Evolutionary conservation across 140 eudicot genomes (phyloP).

Genomic region (Bidens hawaiensis): DNA sequence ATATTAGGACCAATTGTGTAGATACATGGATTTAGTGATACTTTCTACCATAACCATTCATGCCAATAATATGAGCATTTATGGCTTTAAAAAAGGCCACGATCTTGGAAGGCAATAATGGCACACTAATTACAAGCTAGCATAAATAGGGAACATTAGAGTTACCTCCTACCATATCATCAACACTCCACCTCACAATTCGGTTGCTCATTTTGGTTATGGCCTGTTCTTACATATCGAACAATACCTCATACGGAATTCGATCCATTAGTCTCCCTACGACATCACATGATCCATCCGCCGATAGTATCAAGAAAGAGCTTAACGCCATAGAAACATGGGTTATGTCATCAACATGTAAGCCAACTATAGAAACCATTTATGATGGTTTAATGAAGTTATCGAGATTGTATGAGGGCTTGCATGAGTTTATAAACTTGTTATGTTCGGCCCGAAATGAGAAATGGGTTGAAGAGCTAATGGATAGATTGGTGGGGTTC

Average conservation of each 20-base stretch:
- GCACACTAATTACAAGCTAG: background rate
- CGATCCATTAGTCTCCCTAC: constrained; percentile 27
- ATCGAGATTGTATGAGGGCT: constrained; percentile 14
- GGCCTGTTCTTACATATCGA: constrained; percentile 15
- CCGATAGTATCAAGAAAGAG: constrained; percentile 18
- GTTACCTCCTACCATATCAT: constrained; percentile 11
- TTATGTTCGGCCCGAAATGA: background rate
- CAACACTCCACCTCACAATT: constrained; percentile 12
- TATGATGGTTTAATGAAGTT: constrained; percentile 10
- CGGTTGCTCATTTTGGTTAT: constrained; percentile 8
- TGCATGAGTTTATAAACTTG: constrained; percentile 9
- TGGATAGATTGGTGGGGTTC: constrained; percentile 19
- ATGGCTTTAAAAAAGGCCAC: background rate
- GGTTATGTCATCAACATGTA: background rate
- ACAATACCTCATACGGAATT: background rate
- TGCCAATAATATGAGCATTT: constrained; percentile 14
- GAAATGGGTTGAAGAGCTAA: constrained; percentile 24
- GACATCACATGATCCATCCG: constrained; percentile 7
- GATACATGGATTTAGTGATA: background rate
- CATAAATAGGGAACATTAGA: constrained; percentile 10
- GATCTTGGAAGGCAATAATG: constrained; percentile 17
- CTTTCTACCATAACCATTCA: background rate
- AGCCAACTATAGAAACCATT: constrained; percentile 2
- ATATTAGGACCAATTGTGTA: background rate
- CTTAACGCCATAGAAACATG: constrained; percentile 13